Conservation (phyloP, 2,329 filamentous ascomycete genomes). For the Alternaria conjuncta region DNA sequence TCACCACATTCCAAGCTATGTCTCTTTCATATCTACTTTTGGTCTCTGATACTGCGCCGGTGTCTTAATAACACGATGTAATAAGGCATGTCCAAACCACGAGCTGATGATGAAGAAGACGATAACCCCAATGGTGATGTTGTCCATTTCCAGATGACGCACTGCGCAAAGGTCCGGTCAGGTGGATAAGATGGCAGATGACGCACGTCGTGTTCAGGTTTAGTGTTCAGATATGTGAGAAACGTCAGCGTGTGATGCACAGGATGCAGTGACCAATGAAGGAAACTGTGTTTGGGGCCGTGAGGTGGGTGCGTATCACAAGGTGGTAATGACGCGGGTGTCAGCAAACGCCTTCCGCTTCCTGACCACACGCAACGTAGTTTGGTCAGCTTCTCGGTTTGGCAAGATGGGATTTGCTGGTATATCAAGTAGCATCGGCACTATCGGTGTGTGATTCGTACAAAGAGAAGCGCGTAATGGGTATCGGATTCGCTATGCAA, state of each 20-base stretch:
- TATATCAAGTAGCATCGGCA: fast-evolving
- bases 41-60: conserved; percentile 18
- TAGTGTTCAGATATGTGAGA: background rate
- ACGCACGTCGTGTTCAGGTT: background rate
- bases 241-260: background rate
- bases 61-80: conserved; percentile 21
- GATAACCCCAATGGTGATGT: conserved; percentile 9
- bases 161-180: background rate
- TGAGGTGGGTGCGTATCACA: background rate
- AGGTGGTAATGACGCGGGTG: background rate
- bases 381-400: background rate
- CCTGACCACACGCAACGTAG: fast-evolving
- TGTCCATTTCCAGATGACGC: conserved; percentile 6
- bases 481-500: conserved; percentile 7
- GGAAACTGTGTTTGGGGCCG: background rate
- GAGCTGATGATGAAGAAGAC: conserved; percentile 20
- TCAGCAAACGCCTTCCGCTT: background rate
- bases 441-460: background rate
- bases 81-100: conserved; percentile 9
- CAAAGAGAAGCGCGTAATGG: background rate
- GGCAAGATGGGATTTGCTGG: background rate
- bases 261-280: background rate
- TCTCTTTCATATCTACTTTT: too few relatives aligned
- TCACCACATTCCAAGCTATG: background rate
- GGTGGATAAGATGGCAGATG: fast-evolving